These are phyloP conservation scores for Verbena officinalis DNA, from an alignment of 257 asterid species.

Conservation along the genomic window DNA sequence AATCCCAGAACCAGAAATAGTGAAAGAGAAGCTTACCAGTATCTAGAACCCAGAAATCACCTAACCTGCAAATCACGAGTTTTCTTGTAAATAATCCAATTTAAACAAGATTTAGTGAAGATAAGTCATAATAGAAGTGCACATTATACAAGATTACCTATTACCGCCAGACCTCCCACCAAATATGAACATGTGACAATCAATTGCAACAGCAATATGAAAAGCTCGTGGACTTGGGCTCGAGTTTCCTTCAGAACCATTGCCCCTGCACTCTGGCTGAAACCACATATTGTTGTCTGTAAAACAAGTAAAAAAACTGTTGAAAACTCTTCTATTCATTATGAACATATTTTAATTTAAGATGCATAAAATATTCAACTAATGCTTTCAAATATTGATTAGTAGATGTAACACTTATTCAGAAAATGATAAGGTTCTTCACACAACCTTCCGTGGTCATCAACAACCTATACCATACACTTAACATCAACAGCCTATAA, in stretches of 20 bases:
- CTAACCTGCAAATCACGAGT: slow-evolving; percentile 63
- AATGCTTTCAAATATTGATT: not conserved
- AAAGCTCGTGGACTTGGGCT: slow-evolving; percentile 93
- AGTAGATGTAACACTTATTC: slow-evolving; percentile 18
- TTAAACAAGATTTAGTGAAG: slow-evolving; percentile 20
- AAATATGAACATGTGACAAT: slow-evolving; percentile 94
- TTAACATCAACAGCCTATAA: no score
- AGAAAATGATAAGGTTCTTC: slow-evolving; percentile 14
- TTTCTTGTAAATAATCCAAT: slow-evolving; percentile 24
- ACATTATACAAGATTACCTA: slow-evolving; percentile 48
- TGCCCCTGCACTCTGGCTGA: slow-evolving; percentile 89
- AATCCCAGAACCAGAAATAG: no score
- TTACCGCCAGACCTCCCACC: slow-evolving; percentile 91
- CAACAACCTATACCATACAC: not conserved
- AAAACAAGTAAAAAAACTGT: not conserved
- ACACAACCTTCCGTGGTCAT: not conserved
- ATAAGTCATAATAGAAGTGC: slow-evolving; percentile 22
- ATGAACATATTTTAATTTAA: not conserved
- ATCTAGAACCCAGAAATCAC: slow-evolving; percentile 99
- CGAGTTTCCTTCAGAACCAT: slow-evolving; percentile 71
- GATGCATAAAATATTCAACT: slow-evolving; percentile 8
- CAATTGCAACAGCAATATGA: slow-evolving; percentile 84
- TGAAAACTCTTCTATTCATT: not conserved
- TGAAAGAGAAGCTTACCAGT: slow-evolving; percentile 62
- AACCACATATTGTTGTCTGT: slow-evolving; percentile 88